Conservation (phyloP, 805 yeast species). For the Candida dajiaensis region DNA sequence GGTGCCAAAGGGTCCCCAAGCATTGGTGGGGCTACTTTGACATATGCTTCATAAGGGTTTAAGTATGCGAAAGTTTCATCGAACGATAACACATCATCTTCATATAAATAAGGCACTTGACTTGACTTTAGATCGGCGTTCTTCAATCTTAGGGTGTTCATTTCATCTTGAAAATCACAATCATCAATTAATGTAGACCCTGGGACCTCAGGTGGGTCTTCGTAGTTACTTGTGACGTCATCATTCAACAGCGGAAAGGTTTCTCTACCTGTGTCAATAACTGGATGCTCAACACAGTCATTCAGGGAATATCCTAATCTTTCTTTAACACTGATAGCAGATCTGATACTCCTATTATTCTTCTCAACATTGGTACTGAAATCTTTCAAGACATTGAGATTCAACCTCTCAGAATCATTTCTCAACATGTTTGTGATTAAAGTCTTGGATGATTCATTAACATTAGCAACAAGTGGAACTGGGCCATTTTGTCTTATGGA, state of each 20-base stretch:
- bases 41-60: slow-evolving; percentile 12
- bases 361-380: not conserved
- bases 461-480: not conserved
- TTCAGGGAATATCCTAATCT: slow-evolving; percentile 1
- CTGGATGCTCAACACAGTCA: slow-evolving; percentile 4
- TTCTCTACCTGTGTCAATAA: not conserved
- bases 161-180: not conserved
- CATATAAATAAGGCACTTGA: not conserved
- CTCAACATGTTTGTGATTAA: slow-evolving; percentile 1
- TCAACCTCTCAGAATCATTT: slow-evolving; percentile 2
- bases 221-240: not conserved
- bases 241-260: not conserved
- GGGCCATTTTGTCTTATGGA: not conserved
- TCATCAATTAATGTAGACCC: not conserved
- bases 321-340: slow-evolving; percentile 2
- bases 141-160: not conserved
- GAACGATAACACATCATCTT: not conserved
- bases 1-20: slow-evolving; percentile 18
- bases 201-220: not conserved
- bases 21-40: slow-evolving; percentile 15
- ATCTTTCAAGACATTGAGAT: not conserved
- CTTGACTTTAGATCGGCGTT: not conserved
- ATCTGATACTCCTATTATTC: not conserved
- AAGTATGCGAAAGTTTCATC: slow-evolving; percentile 12
- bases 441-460: not conserved